A percentile compares a stretch with the other conserved stretches of the same genome.
Evolutionary conservation across 257 asterid genomes (phyloP).

Genomic region (Jacaranda mimosifolia): DNA sequence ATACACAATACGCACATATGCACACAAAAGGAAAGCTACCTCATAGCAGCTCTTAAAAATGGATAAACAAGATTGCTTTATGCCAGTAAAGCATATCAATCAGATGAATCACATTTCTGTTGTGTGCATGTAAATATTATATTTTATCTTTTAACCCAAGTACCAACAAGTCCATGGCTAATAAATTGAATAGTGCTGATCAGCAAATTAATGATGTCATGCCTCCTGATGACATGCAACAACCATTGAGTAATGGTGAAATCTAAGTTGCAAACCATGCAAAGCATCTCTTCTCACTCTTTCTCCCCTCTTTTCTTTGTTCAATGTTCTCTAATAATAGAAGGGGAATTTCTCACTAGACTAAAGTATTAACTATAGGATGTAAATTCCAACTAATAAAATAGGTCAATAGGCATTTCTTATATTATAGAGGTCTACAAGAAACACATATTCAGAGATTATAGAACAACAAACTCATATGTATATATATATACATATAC

Average conservation of each 20-base stretch:
- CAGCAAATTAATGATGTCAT: neutral
- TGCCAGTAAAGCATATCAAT: neutral
- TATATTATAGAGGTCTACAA: neutral
- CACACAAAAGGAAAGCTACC: neutral
- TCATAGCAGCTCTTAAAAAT: neutral
- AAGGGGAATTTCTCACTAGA: neutral
- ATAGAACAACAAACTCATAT: neutral
- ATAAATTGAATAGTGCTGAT: neutral
- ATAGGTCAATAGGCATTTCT: neutral
- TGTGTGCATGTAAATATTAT: neutral
- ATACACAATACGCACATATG: too few relatives aligned
- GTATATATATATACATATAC: neutral
- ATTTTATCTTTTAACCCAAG: neutral
- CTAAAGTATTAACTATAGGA: neutral
- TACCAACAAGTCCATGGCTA: neutral
- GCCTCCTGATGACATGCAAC: neutral
- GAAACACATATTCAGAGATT: conserved; percentile 9
- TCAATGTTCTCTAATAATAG: neutral
- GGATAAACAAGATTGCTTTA: too few relatives aligned
- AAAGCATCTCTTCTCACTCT: neutral
- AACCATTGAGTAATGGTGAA: neutral
- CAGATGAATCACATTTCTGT: neutral
- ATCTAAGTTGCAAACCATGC: neutral
- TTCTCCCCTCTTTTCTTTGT: neutral
- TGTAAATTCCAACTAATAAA: neutral